Conservation (phyloP, 2,329 filamentous ascomycete genomes). For the Ascochyta pisi region DNA sequence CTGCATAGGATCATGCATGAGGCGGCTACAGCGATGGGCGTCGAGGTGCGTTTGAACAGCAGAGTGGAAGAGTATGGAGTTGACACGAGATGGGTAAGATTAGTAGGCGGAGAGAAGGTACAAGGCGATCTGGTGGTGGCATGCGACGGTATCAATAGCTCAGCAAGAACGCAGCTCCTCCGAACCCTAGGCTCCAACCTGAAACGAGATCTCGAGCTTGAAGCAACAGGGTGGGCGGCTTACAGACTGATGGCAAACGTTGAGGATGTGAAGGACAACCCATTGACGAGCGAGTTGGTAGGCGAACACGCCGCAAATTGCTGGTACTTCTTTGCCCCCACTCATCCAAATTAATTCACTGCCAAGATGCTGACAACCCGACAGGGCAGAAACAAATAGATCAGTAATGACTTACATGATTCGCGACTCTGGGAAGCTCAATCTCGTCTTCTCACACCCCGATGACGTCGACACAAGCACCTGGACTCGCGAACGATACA, state of each 20-base stretch:
- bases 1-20: conserved; percentile 23
- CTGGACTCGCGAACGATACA: conserved; percentile 21
- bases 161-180: conserved; percentile 19
- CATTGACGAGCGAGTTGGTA: conserved; percentile 16
- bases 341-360: not conserved
- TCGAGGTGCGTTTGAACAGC: conserved; percentile 20
- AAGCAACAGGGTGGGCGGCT: conserved; percentile 24
- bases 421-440: conserved; percentile 20
- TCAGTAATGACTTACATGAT: conserved; percentile 30
- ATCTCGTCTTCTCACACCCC: conserved; percentile 24
- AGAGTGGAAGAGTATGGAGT: conserved; percentile 23
- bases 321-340: conserved; percentile 4
- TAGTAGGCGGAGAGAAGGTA: conserved; percentile 15
- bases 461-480: conserved; percentile 20
- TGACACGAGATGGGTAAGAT: conserved; percentile 19
- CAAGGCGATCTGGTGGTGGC: conserved; percentile 21
- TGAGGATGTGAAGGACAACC: conserved; percentile 13
- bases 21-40: conserved; percentile 19
- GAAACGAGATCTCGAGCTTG: conserved; percentile 4
- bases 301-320: conserved; percentile 21
- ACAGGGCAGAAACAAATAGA: conserved; percentile 15
- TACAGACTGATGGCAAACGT: conserved; percentile 23
- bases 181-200: not conserved
- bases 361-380: not conserved
- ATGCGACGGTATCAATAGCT: conserved; percentile 24